Evolutionary conservation across 371 early-diverging fungal genomes (phyloP).

Genomic region (Mortierella sp.): DNA sequence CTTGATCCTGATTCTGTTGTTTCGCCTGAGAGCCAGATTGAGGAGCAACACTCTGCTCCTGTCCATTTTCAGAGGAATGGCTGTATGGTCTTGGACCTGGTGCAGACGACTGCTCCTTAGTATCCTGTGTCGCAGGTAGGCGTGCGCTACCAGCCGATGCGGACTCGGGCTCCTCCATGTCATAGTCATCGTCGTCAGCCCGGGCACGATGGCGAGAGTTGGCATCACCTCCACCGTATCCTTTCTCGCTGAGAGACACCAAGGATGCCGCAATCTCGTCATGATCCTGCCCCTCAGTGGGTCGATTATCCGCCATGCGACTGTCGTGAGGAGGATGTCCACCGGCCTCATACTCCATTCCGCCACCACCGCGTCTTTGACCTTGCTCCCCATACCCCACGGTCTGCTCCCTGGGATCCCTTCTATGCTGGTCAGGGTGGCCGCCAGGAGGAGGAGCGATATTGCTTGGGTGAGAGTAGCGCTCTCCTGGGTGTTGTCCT

Average conservation of each 20-base stretch:
- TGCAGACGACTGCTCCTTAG: constrained; percentile 3
- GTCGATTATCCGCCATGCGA: constrained; percentile 11
- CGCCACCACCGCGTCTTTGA: not conserved
- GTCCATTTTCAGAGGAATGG: not conserved
- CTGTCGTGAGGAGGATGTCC: constrained; percentile 5
- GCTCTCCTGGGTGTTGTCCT: not conserved
- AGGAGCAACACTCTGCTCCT: not conserved
- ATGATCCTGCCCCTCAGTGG: constrained; percentile 42
- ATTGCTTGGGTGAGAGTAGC: not conserved
- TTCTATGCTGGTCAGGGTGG: constrained; percentile 14
- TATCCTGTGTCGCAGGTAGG: constrained; percentile 3
- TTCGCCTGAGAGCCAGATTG: not conserved
- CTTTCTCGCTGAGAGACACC: constrained; percentile 52
- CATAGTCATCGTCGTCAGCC: constrained; percentile 43
- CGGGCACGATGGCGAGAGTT: constrained; percentile 17
- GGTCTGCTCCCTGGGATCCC: constrained; percentile 4
- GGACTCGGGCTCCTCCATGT: constrained; percentile 42
- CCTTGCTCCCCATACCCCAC: constrained; percentile 14
- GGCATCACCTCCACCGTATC: constrained; percentile 2
- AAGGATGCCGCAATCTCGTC: constrained; percentile 54
- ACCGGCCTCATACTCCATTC: not conserved
- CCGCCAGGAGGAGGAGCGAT: constrained; percentile 18
- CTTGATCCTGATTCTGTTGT: not conserved
- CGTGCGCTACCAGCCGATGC: not conserved
- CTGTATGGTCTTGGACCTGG: not conserved